Conservation (phyloP, 805 yeast species). For the Metschnikowia lunata region DNA sequence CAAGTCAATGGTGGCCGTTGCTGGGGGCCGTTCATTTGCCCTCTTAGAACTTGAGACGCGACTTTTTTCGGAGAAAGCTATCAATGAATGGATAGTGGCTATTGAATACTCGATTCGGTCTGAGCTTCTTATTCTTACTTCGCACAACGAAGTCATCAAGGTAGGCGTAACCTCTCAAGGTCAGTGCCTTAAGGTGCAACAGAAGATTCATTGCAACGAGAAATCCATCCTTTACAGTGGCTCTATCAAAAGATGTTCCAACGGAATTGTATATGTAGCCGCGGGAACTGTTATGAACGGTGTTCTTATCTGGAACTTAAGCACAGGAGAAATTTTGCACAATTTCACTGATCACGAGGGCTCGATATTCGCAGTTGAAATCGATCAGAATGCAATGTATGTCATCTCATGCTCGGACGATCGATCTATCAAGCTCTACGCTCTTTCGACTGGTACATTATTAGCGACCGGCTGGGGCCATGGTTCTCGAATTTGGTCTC, state of each 20-base stretch:
- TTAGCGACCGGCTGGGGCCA: slow-evolving; percentile 94
- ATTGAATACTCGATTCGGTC: slow-evolving; percentile 42
- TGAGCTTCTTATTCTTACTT: slow-evolving; percentile 54
- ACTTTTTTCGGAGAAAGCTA: slow-evolving; percentile 40
- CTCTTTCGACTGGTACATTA: slow-evolving; percentile 49
- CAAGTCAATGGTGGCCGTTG: slow-evolving; percentile 35
- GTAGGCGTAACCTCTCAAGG: slow-evolving; percentile 26
- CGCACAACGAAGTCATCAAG: slow-evolving; percentile 64
- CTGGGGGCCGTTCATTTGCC: slow-evolving; percentile 72
- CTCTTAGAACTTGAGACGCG: slow-evolving; percentile 24
- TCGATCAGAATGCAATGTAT: slow-evolving; percentile 50
- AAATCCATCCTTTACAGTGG: slow-evolving; percentile 89
- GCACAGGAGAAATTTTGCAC: slow-evolving; percentile 40
- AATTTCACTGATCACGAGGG: slow-evolving; percentile 80
- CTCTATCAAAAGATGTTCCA: slow-evolving; percentile 47
- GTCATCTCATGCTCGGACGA: slow-evolving; percentile 90
- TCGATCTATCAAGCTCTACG: slow-evolving; percentile 78
- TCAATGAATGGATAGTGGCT: slow-evolving; percentile 78
- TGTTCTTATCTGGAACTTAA: slow-evolving; percentile 69
- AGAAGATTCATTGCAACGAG: slow-evolving; percentile 50
- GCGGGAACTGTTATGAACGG: slow-evolving; percentile 96
- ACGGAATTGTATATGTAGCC: slow-evolving; percentile 50
- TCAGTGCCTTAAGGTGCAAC: slow-evolving; percentile 21
- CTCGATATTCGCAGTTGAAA: slow-evolving; percentile 76
- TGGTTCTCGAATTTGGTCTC: slow-evolving; percentile 87